These are phyloP conservation scores for Aspergillus ochraceoroseus DNA, from an alignment of 2,329 filamentous ascomycete genomes.

Conservation along the genomic window DNA sequence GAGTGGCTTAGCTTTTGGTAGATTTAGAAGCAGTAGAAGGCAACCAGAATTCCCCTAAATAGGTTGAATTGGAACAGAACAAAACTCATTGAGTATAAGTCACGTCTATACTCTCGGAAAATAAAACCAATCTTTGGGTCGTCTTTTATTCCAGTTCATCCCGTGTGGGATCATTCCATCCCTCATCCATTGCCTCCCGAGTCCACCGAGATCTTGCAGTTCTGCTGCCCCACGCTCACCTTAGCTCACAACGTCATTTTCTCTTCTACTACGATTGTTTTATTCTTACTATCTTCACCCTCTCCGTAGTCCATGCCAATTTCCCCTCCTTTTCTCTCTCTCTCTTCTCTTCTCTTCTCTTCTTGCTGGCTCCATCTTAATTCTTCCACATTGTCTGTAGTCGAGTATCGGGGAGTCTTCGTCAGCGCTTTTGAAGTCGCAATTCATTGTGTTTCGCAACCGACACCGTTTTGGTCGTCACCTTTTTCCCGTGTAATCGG, in stretches of 20 bases:
- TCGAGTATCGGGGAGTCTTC: neutral
- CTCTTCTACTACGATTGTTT: constrained; percentile 5
- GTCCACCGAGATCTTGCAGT: too few relatives aligned
- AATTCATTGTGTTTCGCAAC: neutral
- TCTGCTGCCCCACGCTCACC: constrained; percentile 19
- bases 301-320: constrained; percentile 1
- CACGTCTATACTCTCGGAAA: too few relatives aligned
- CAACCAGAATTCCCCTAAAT: constrained; percentile 9
- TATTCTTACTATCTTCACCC: neutral
- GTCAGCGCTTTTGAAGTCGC: neutral
- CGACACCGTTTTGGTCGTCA: constrained; percentile 1
- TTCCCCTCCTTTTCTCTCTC: constrained; percentile 4
- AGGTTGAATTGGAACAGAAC: too few relatives aligned
- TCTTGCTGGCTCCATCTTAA: too few relatives aligned
- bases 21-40: constrained; percentile 6
- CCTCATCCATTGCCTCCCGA: too few relatives aligned
- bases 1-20: constrained; percentile 14
- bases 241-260: constrained; percentile 16
- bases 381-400: constrained; percentile 1
- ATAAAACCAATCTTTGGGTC: too few relatives aligned
- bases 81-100: too few relatives aligned
- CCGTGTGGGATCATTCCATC: too few relatives aligned
- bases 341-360: neutral
- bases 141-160: too few relatives aligned
- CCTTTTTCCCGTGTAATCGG: constrained; percentile 5